phyloP scores from a whole-genome alignment of 768 basidiomycete species.

The Hortiboletus flavorubellus region DNA sequence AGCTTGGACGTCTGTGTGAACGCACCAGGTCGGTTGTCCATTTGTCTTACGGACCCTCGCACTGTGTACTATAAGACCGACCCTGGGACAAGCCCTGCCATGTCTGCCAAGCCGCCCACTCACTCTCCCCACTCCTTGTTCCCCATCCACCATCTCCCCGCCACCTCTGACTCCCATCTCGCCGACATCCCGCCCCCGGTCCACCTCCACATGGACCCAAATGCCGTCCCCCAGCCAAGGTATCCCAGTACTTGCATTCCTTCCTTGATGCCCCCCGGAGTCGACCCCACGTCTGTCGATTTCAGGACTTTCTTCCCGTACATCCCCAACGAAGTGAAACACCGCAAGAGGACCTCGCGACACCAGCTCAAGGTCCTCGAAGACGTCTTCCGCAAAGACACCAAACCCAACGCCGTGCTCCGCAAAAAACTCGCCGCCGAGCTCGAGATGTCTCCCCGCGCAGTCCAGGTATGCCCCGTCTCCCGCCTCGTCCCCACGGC shows the following conservation, averaged over 20 bases:
- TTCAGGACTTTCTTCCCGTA: conserved; percentile 86
- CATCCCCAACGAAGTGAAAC: conserved; percentile 91
- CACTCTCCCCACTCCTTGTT: conserved; percentile 26
- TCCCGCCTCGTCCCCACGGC: conserved; percentile 1
- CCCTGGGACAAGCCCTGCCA: conserved; percentile 28
- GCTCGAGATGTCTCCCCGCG: conserved; percentile 89
- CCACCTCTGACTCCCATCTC: background rate
- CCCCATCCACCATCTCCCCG: conserved; percentile 15
- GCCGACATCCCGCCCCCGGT: conserved; percentile 19
- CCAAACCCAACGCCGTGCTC: conserved; percentile 82
- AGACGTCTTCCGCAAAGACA: conserved; percentile 79
- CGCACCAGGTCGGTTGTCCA: conserved; percentile 7
- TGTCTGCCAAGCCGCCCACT: conserved; percentile 34
- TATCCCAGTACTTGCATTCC: conserved; percentile 42
- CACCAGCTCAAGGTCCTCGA: conserved; percentile 90
- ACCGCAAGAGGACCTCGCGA: conserved; percentile 85
- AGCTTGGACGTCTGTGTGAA: conserved; percentile 27
- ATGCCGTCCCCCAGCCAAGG: conserved; percentile 22
- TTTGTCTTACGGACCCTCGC: conserved; percentile 2
- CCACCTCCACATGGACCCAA: conserved; percentile 27
- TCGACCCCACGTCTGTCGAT: conserved; percentile 67
- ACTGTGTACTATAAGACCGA: conserved; percentile 25
- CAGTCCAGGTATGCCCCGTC: conserved; percentile 78
- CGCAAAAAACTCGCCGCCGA: conserved; percentile 78
- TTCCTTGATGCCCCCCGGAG: conserved; percentile 46